Evolutionary conservation across 208 protist genomes (phyloP), one percentile per base, ranked within the genome.

Genomic region (Vickermania ingenoplastis): DNA sequence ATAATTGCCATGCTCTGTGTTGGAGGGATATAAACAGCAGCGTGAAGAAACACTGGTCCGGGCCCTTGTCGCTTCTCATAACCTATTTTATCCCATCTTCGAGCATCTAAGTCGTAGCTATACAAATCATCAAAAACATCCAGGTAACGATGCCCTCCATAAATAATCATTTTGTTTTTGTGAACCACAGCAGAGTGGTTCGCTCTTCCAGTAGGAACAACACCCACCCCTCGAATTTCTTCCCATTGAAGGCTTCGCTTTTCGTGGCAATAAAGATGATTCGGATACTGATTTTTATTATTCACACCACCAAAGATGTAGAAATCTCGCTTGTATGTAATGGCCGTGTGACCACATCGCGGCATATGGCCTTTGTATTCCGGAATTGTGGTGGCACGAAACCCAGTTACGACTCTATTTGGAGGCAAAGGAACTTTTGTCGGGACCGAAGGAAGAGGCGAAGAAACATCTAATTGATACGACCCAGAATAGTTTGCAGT

Each of bases 81-180:
- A 49, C 29, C 61, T 23, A 95, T 79, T 60, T 80, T 86, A 51
- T 95, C 88, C 85, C 88, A 95, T 17, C 79, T 66, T 2, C 61
- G 59, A 0, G 67, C 78, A 0, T 73, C 64, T 30, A 95, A 62
- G 48, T 88, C 77, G 48, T 79, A 77, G 63, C 75, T 67, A 57
- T 76, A 95, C 21, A 95, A 41, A 41, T 92, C 85, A 60, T 92
- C 83, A 59, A 92, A 84, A 2, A 91, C 83, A 24, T 91, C 85
- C 7, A 85, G 61, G 45, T 86, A 67, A 17, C 77, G 68, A 50
- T 92, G 73, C 1, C 88, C 88, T 23, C 88, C 85, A 61, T 79
- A 92, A n/a, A 92, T 66, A 67, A 87, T 75, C 51, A 95, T 85
- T 53, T 83, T 86, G 49, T 76, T 81, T 26, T 79, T 75, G 57